These are phyloP conservation scores for Quercus phellos DNA, from an alignment of 331 rosid species.

Conservation along the genomic window DNA sequence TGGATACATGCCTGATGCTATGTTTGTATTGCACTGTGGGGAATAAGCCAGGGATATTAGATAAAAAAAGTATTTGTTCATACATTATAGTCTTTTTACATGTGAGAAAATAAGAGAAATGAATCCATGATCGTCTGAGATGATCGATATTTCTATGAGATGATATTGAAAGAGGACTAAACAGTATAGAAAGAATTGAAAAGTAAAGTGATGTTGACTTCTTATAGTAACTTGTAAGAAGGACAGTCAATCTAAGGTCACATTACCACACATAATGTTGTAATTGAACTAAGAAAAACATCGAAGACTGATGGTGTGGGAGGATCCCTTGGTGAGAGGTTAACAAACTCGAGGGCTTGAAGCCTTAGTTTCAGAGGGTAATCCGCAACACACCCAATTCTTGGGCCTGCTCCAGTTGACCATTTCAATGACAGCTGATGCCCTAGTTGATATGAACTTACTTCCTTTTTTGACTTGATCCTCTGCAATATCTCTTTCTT, in stretches of 20 bases:
- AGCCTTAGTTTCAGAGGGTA: slow-evolving; percentile 18
- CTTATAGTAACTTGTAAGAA: not conserved
- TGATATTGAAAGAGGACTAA: not conserved
- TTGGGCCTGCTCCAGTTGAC: slow-evolving; percentile 26
- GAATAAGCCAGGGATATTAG: not conserved
- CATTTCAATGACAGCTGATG: slow-evolving; percentile 10
- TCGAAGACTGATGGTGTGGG: not conserved
- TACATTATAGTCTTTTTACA: not conserved
- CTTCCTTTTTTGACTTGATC: slow-evolving; percentile 22
- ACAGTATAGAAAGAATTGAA: not conserved
- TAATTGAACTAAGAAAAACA: not conserved
- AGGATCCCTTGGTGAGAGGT: not conserved
- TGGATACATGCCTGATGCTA: not conserved
- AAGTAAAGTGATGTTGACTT: not conserved
- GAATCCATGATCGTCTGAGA: not conserved
- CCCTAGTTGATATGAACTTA: slow-evolving; percentile 16
- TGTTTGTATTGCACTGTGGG: not conserved
- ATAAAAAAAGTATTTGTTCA: not conserved
- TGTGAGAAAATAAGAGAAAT: not conserved
- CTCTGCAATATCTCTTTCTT: slow-evolving; percentile 16
- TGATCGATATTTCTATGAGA: not conserved
- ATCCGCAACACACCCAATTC: slow-evolving; percentile 24
- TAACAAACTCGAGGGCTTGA: slow-evolving; percentile 17
- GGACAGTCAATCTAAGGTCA: not conserved
- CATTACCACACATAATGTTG: slow-evolving; percentile 15